Evolutionary conservation across 179 eudicot species (phyloP).

Genomic region (Kewa caespitosa): DNA sequence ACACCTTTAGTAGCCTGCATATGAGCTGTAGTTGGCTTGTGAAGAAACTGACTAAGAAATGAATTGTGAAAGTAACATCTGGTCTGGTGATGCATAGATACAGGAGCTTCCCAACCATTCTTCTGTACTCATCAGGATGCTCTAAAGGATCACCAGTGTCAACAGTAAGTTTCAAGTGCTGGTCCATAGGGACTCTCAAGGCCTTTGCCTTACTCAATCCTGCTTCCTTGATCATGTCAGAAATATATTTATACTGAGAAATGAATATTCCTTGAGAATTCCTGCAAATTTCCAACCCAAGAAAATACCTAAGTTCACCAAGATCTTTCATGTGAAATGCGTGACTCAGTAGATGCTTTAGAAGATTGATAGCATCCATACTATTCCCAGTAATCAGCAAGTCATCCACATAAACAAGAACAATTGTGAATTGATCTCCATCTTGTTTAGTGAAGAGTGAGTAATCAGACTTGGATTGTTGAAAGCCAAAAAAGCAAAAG

Average conservation of each 20-base stretch:
- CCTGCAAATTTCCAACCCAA: background rate
- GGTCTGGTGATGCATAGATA: background rate
- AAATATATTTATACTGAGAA: too few relatives aligned
- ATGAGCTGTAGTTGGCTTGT: background rate
- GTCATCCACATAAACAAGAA: background rate
- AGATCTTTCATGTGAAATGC: background rate
- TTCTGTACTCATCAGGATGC: background rate
- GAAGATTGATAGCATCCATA: too few relatives aligned
- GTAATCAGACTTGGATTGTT: background rate
- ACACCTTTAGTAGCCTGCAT: background rate
- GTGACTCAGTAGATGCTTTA: background rate
- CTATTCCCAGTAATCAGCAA: background rate
- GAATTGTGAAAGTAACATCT: background rate
- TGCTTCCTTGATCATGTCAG: too few relatives aligned
- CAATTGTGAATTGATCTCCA: background rate
- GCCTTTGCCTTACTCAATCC: background rate
- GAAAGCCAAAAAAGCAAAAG: background rate
- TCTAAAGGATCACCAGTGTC: background rate
- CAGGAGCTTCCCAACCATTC: background rate
- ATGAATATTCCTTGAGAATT: background rate
- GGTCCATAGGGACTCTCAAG: background rate
- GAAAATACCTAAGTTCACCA: background rate
- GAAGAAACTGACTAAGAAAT: background rate
- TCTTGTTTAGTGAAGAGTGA: background rate
- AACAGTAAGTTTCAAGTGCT: background rate